Evolutionary conservation across 2,329 filamentous ascomycete genomes (phyloP), one percentile per base, ranked within the genome.

Genomic region (Ascochyta fabae): DNA sequence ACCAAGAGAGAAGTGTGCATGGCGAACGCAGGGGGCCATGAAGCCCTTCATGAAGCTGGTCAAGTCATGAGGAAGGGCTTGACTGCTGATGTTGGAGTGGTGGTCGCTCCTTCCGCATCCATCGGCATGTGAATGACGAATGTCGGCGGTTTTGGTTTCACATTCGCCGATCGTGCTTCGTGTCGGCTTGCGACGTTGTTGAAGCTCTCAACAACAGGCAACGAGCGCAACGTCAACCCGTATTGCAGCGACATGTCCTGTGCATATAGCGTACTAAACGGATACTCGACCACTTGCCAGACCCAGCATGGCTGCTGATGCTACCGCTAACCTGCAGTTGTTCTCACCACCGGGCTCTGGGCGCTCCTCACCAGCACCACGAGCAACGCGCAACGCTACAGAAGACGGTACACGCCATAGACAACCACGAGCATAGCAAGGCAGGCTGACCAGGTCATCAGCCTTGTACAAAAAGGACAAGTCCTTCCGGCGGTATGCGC

Each of bases 401-500:
- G 88, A 91, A 70, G 87, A 88, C 79, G 90, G 92, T 96, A 83
- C 74, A 85, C 73, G 63, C 22, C 31, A 29, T 12, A 31, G 12
- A 15, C 8, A 3, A 12, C n/a, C 31, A 9, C 10, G 4, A 12
- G 13, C 19, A 13, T 47, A 51, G 42, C 38, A 29, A 16, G 19
- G 5, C 13, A 43, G 27, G 42, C 43, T 56, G 53, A 56, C 48
- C 23, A n/a, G 38, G 19, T 38, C 4, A 49, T 81, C 51, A 90
- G 74, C 86, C 84, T 58, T 80, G n/a, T 77, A 77, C 52, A 82
- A 81, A 66, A 86, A 85, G 66, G 85, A 89, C 70, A 88, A 88
- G 65, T 80, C 77, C 57, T 94, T 91, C 74, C 91, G 93, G 64
- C 90, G 93, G 75, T 99, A 98, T 85, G 92, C 92, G 40, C 86